Conservation (phyloP, 257 asterid species). For the Nicotiana benthamiana region DNA sequence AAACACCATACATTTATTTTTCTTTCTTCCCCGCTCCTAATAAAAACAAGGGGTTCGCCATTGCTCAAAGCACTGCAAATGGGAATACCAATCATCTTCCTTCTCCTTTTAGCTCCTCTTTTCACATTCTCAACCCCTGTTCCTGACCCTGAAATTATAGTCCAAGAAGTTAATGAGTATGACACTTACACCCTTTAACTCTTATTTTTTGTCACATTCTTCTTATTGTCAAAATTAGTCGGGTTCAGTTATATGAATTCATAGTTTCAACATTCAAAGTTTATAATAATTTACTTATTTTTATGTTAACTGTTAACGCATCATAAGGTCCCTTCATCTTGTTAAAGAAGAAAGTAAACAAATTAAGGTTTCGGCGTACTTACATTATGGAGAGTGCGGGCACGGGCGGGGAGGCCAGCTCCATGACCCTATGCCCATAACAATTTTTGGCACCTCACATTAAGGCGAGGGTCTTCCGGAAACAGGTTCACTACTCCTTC, state of each 20-base stretch:
- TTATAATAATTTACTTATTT: not conserved
- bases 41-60: not conserved
- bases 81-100: conserved; percentile 25
- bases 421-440: not conserved
- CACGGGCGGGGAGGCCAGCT: not conserved
- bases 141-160: conserved; percentile 62
- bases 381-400: not conserved
- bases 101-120: conserved; percentile 23
- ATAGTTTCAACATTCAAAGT: not conserved
- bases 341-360: not conserved
- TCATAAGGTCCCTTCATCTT: not conserved
- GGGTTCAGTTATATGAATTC: not conserved
- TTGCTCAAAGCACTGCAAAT: not conserved
- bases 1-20: conserved; percentile 1
- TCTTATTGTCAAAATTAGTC: not conserved
- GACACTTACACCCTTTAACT: conserved; percentile 10
- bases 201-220: not conserved
- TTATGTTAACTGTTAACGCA: not conserved
- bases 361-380: not conserved
- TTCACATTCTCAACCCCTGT: conserved; percentile 45
- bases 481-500: too few relatives aligned
- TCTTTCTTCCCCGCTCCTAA: conserved; percentile 2
- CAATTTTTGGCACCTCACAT: not conserved
- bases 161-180: conserved; percentile 66
- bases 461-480: too few relatives aligned